Conservation (phyloP, 2,329 filamentous ascomycete species). For the Talaromyces marneffei region DNA sequence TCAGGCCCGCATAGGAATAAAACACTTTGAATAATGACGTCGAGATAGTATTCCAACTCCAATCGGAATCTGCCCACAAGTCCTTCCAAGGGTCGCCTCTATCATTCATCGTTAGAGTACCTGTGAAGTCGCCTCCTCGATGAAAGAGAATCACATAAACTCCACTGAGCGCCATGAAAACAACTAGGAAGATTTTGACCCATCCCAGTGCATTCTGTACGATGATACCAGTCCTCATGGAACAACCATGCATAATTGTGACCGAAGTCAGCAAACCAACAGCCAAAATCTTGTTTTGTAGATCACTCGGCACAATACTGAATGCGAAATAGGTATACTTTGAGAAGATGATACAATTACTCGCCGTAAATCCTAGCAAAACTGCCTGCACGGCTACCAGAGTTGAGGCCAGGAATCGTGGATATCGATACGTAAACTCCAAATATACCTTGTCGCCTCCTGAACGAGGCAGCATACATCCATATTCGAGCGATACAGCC, state of each 20-base stretch:
- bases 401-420: constrained; percentile 59
- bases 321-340: constrained; percentile 59
- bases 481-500: constrained; percentile 60
- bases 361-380: constrained; percentile 61
- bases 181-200: constrained; percentile 56
- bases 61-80: constrained; percentile 60
- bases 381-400: constrained; percentile 60
- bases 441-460: constrained; percentile 67
- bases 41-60: constrained; percentile 63
- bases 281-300: constrained; percentile 52
- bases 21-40: constrained; percentile 59
- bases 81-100: constrained; percentile 40
- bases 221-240: constrained; percentile 51
- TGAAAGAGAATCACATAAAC: constrained; percentile 53
- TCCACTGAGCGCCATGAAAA: constrained; percentile 58
- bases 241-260: constrained; percentile 55
- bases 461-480: constrained; percentile 63
- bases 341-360: constrained; percentile 64
- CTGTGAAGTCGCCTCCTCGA: constrained; percentile 8
- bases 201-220: constrained; percentile 59
- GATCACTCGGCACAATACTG: constrained; percentile 46
- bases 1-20: constrained; percentile 62
- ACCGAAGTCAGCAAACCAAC: constrained; percentile 52
- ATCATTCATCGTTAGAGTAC: background rate
- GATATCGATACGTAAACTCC: constrained; percentile 61